Evolutionary conservation across 2,329 filamentous ascomycete species (phyloP), one percentile per base, ranked within the genome.

Genomic region (Metarhizium anisopliae): DNA sequence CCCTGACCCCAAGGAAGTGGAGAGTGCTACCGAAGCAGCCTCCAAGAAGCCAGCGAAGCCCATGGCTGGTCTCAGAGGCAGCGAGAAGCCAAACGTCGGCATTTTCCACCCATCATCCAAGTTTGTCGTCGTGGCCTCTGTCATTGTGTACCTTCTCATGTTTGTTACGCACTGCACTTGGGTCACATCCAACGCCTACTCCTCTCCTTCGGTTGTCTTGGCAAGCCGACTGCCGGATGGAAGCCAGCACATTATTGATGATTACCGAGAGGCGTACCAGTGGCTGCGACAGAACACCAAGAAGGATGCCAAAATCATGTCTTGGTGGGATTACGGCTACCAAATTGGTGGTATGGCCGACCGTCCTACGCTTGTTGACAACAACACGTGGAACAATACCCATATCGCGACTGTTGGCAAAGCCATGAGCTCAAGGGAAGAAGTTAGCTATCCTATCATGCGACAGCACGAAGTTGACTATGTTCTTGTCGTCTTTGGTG

Each of bases 351-450:
- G 94, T 63, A 99, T 99, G 94, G 94, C 94, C 52, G 94, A 99
- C 72, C 84, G 94, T 55, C 94, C 94, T 38, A 99, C 94, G 1
- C 80, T 99, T 38, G 94, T 99, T 38, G 94, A 99, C 78, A 99
- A 99, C 80, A 99, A 99, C 77, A 99, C 94, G 2, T 99, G 94
- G 94, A 99, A 99, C 80, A 99, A 99, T 78, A 99, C 94, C 7
- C 94, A 99, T 72, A 99, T 99, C 74, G 94, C 94, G 54, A 99
- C 94, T 14, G 94, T 99, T 57, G 94, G 94, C 67, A 99, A 99
- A 77, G 94, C 94, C 47, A 97, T 99, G 94, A 94, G 89, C 75
- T 96, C 92, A 7, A 81, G 89, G 50, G 94, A 99, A 73, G 95
- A 99, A 72, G 92, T 97, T 73, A 96, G 91, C 76, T 99, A 99